Evolutionary conservation across 2,329 filamentous ascomycete species (phyloP), one percentile per base, ranked within the genome.

Genomic region (Verticillium albo-atrum): DNA sequence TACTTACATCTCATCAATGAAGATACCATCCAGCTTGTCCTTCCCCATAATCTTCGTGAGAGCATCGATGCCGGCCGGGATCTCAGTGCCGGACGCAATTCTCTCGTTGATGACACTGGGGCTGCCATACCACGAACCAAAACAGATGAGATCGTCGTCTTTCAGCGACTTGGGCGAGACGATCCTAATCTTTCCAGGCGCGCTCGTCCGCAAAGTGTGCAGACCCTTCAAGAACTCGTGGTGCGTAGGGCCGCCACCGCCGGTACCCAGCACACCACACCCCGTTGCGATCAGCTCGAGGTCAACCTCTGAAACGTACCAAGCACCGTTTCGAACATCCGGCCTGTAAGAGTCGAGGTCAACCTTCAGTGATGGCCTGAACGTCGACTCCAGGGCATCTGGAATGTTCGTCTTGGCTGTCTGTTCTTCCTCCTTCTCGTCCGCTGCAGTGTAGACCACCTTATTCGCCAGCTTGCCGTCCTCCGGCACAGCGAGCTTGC

Each of bases 211-310:
- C 10, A 79, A 65, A 6, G 68, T 67, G 27, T 76, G 68, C 20
- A 79, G 63, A 12, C 74, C 70, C 61, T 79, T 77, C 35, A 82
- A 68, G 28, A 77, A 80, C 58, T 79, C 75, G n/a, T 75, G 71
- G 28, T 75, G 72, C 1, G 73, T 73, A 2, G 71, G 69, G 0
- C 73, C 73, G 6, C 73, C 73, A 1, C 73, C 73, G 0, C 73
- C 73, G 0, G 73, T 75, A n/a, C 73, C 73, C 0, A 75, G 62
- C 25, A 75, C 68, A 32, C 71, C 70, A 6, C 72, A 74, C 17
- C 73, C 73, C 3, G 68, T 74, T 0, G 73, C 65, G 23, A 75
- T 70, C 51, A 74, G 65, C 25, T 75, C 73, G 1, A 75, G 60
- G 17, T 75, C 73, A 4, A 73, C 64, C 54, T 74, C 73, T 0